Evolutionary conservation across 352 stramenopile genomes (phyloP).

Genomic region (Aphanomyces euteiches): DNA sequence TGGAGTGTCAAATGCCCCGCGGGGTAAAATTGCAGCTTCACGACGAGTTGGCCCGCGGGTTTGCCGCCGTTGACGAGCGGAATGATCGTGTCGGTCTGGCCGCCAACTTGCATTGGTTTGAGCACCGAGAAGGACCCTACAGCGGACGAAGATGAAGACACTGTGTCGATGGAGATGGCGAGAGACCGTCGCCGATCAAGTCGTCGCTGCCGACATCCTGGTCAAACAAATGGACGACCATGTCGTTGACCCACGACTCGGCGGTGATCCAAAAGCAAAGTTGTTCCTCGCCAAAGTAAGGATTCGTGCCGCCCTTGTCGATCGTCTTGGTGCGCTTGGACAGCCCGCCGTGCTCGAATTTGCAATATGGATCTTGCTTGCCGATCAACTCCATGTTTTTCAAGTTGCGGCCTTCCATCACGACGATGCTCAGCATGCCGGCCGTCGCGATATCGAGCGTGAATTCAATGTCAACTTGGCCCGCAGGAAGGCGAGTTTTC

Average conservation of each 20-base stretch:
- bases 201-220: constrained; percentile 88
- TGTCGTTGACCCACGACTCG: constrained; percentile 83
- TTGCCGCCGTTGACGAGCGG: constrained; percentile 58
- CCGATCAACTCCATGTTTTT: constrained; percentile 88
- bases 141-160: background rate
- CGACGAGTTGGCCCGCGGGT: constrained; percentile 65
- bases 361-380: constrained; percentile 89
- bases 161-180: background rate
- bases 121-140: constrained; percentile 52
- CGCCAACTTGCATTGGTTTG: constrained; percentile 59
- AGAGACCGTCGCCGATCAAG: constrained; percentile 68
- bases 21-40: constrained; percentile 80
- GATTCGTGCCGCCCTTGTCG: constrained; percentile 77
- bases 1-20: constrained; percentile 62
- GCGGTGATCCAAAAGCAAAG: constrained; percentile 88
- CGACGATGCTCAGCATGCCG: constrained; percentile 80
- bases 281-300: constrained; percentile 90
- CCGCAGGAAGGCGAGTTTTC: constrained; percentile 35
- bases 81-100: constrained; percentile 54
- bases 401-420: constrained; percentile 85
- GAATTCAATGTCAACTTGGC: constrained; percentile 66
- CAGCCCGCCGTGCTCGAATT: constrained; percentile 66
- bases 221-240: constrained; percentile 76
- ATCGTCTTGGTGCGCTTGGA: constrained; percentile 71
- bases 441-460: constrained; percentile 69